Evolutionary conservation across 805 yeast genomes (phyloP).

Genomic region (Monosporozyma unispora): DNA sequence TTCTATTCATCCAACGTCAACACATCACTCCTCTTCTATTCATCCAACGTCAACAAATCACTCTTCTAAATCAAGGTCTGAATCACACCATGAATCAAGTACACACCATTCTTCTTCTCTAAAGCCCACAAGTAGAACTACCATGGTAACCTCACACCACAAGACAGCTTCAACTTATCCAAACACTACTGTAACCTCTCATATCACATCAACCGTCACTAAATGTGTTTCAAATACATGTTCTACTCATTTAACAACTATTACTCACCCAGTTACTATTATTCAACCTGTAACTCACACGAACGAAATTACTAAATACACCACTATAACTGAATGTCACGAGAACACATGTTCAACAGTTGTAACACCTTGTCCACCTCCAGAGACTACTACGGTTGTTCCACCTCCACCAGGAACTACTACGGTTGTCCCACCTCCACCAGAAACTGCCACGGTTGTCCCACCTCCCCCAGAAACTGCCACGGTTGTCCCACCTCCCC

Average conservation of each 20-base stretch:
- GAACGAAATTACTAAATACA: not conserved
- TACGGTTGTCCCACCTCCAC: too few species aligned
- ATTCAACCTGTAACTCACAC: not conserved
- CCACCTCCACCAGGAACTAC: too few species aligned
- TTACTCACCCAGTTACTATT: not conserved
- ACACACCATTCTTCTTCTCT: not conserved
- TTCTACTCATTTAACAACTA: not conserved
- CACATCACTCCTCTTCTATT: not conserved
- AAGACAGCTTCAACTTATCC: not conserved
- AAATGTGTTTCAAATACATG: not conserved
- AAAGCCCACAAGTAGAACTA: not conserved
- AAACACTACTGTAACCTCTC: not conserved
- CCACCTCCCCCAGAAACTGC: too few species aligned
- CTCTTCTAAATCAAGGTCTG: not conserved
- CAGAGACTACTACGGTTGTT: not conserved
- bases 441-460: too few species aligned
- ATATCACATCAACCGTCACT: not conserved
- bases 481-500: too few species aligned
- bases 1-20: not conserved
- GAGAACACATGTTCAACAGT: not conserved
- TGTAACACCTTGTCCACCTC: constrained; percentile 1
- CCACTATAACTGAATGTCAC: constrained; percentile 2
- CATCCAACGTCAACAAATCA: not conserved
- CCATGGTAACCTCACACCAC: not conserved
- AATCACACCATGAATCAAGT: too few species aligned